Evolutionary conservation across 108 stramenopile species (phyloP).

Genomic region (Pseudonitzschia multiseries): DNA sequence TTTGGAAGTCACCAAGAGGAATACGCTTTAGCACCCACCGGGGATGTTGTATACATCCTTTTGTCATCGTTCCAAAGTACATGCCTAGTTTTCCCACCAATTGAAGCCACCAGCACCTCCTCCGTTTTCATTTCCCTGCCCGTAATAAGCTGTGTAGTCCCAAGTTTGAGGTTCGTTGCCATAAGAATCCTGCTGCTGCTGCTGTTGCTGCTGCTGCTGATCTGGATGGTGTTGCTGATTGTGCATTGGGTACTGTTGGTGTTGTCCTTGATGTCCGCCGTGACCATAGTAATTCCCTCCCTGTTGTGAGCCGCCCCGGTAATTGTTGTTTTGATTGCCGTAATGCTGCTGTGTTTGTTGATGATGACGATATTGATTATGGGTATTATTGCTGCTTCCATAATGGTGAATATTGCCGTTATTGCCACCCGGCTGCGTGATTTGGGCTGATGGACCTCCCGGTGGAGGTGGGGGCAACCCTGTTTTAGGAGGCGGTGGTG

Average conservation of each 20-base stretch:
- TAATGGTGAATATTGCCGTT: constrained; percentile 16
- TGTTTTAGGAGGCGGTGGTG: constrained; percentile 12
- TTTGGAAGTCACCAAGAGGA: too few species aligned
- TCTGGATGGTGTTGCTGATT: constrained; percentile 15
- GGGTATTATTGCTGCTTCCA: constrained; percentile 12
- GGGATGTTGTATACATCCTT: too few species aligned
- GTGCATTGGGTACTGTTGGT: constrained; percentile 36
- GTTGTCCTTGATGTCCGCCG: constrained; percentile 9
- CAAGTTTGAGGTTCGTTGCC: constrained; percentile 52
- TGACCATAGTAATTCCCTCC: constrained; percentile 17
- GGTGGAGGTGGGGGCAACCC: constrained; percentile 28
- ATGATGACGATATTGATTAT: constrained; percentile 33
- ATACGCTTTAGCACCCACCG: too few species aligned
- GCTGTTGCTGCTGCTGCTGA: constrained; percentile 50
- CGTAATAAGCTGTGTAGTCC: constrained; percentile 71
- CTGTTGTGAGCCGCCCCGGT: constrained; percentile 13
- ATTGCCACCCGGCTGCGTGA: constrained; percentile 19
- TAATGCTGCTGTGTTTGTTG: constrained; percentile 29
- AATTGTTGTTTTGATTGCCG: constrained; percentile 9
- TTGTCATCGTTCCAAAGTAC: too few species aligned
- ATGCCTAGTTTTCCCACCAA: constrained; percentile 85
- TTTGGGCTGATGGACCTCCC: too few species aligned
- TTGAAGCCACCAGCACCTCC: constrained; percentile 82
- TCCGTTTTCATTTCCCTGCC: constrained; percentile 41
- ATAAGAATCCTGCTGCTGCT: constrained; percentile 47